These are phyloP conservation scores for Epichloe aotearoae DNA, from an alignment of 2,329 filamentous ascomycete species.

Conservation along the genomic window DNA sequence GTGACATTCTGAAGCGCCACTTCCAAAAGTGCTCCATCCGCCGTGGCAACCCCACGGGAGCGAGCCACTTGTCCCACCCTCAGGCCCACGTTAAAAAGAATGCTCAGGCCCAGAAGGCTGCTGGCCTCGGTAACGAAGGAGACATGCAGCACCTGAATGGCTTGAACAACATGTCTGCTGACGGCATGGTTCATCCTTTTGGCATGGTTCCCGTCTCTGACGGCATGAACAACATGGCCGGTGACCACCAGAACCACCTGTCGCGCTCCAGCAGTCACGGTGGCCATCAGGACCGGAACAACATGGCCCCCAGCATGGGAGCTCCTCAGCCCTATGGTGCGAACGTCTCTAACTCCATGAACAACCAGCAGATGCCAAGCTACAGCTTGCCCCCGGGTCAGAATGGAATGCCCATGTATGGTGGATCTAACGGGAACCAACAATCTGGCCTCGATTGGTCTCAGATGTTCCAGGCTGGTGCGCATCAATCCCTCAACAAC, in stretches of 20 bases:
- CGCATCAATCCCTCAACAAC: conserved; percentile 50
- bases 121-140: conserved; percentile 38
- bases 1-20: conserved; percentile 96
- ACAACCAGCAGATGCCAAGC: conserved; percentile 48
- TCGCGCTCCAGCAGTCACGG: conserved; percentile 47
- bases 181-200: conserved; percentile 45
- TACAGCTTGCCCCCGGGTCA: conserved; percentile 52
- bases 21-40: conserved; percentile 98
- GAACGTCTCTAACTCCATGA: conserved; percentile 48
- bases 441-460: conserved; percentile 59
- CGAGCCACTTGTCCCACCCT: conserved; percentile 86
- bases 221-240: conserved; percentile 45
- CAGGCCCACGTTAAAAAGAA: conserved; percentile 79
- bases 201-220: conserved; percentile 43
- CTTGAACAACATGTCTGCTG: conserved; percentile 43
- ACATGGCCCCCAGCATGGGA: conserved; percentile 39
- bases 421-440: conserved; percentile 46
- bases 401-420: conserved; percentile 52
- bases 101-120: conserved; percentile 44
- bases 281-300: conserved; percentile 42
- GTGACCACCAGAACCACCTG: conserved; percentile 45
- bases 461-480: conserved; percentile 64
- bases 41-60: conserved; percentile 87
- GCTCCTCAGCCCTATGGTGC: conserved; percentile 42
- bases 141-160: conserved; percentile 47